Evolutionary conservation across 176 grass and related monocot genomes (phyloP).

Genomic region (Oryza punctata): DNA sequence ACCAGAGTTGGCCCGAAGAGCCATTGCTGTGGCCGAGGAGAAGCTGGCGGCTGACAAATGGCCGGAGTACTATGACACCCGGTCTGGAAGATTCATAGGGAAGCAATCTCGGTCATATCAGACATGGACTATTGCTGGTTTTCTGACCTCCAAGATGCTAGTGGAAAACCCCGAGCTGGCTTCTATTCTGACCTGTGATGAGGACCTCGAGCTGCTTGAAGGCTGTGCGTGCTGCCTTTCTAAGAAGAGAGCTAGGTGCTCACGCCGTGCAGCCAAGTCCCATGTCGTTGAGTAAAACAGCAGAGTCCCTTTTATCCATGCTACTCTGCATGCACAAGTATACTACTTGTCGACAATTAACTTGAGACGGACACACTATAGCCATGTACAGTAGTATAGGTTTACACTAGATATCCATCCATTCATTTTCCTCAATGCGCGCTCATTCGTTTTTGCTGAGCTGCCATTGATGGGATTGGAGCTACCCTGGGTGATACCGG

Average conservation of each 20-base stretch:
- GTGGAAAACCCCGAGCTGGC: conserved; percentile 91
- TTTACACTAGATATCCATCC: conserved; percentile 50
- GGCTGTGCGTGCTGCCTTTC: conserved; percentile 80
- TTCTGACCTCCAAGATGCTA: conserved; percentile 88
- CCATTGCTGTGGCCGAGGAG: conserved; percentile 79
- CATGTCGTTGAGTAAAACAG: conserved; percentile 40
- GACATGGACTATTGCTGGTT: conserved; percentile 96
- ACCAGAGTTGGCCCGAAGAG: conserved; percentile 74
- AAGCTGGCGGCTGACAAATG: conserved; percentile 81
- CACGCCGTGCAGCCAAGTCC: conserved; percentile 56
- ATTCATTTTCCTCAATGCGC: conserved; percentile 49
- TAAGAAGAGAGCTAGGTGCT: conserved; percentile 66
- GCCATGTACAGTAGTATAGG: conserved; percentile 53
- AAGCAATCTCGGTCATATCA: conserved; percentile 97
- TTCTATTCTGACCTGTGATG: conserved; percentile 89
- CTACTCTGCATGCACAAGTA: conserved; percentile 17
- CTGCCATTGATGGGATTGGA: conserved; percentile 50
- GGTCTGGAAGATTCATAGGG: conserved; percentile 76
- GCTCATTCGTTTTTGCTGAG: conserved; percentile 67
- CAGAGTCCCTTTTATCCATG: conserved; percentile 12
- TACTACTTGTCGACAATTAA: conserved; percentile 45
- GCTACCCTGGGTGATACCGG: conserved; percentile 37
- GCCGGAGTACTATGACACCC: conserved; percentile 95
- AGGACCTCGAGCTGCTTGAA: conserved; percentile 93
- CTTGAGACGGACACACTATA: conserved; percentile 15